These are phyloP conservation scores for Botrytis paeoniae DNA, from an alignment of 2,329 filamentous ascomycete genomes.

Conservation along the genomic window DNA sequence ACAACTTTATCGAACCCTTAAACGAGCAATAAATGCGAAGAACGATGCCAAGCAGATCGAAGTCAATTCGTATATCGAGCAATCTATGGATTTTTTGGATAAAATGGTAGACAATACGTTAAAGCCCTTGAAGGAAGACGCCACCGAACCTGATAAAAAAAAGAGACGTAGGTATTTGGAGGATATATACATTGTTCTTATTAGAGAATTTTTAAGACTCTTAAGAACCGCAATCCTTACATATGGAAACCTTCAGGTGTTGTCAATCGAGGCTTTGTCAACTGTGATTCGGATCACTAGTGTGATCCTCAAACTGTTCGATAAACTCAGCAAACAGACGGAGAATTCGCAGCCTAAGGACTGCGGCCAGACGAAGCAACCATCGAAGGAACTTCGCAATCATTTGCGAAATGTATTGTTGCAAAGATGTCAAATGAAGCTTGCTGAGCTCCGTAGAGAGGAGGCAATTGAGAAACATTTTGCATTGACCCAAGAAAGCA, in stretches of 20 bases:
- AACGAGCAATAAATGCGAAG: not conserved
- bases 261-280: not conserved
- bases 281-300: not conserved
- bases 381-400: not conserved
- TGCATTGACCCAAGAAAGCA: not conserved
- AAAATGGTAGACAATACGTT: not conserved
- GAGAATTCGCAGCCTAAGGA: not conserved
- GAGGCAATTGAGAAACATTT: not conserved
- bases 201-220: not conserved
- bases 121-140: not conserved
- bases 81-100: not conserved
- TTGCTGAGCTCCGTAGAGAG: not conserved
- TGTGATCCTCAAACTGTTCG: not conserved
- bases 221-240: not conserved
- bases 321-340: not conserved
- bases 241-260: not conserved
- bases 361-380: not conserved
- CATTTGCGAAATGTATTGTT: not conserved
- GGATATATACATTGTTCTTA: not conserved
- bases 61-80: not conserved
- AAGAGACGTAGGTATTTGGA: not conserved
- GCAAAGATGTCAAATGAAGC: not conserved
- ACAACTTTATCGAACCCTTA: not conserved
- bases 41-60: not conserved
- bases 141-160: not conserved